Evolutionary conservation across 352 stramenopile genomes (phyloP), one percentile per base, ranked within the genome.

Genomic region (Phytopythium delawarense): DNA sequence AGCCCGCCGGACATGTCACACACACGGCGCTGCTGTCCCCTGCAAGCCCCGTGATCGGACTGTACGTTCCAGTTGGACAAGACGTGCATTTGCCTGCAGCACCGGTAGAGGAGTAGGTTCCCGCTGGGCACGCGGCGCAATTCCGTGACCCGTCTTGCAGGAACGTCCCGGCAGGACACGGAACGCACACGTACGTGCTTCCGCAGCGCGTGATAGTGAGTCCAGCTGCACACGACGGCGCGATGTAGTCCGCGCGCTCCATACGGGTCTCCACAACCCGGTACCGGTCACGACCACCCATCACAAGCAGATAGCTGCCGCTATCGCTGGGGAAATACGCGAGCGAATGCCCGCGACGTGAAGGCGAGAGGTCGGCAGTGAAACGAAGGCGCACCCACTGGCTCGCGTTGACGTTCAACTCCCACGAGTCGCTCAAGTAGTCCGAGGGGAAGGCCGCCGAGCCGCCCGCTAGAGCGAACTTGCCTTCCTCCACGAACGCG

Each of bases 381-480:
- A 88, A 88, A 20, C 68, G 66, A 30, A 91, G 64, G 13, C 67
- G 72, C 25, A 90, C 64, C 81, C 84, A 92, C 59, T 89, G 81
- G 16, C 72, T 84, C 1, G 79, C 75, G 39, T 87, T 87, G 61
- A 85, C 61, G 21, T 91, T 88, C 49, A 89, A 66, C 57, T 91
- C 84, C 84, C 84, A 92, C 16, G 71, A 65, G 44, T 92, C 84
- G 35, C 69, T 75, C 6, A 92, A 69, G 51, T 88, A 92, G 55
- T 92, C 84, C 53, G 72, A 88, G 7, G 84, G 84, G 58, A 92
- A 92, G n/a, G 71, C 75, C 55, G 80, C 89, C 16, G 84, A 92
- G 13, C 84, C 84, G 5, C 81, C 84, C 8, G 73, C 67, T 7
- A 92, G 65, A 32, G 77, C 69, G 7, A 91, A 46, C 56, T 83